These are phyloP conservation scores for Pseudocercospora cruenta DNA, from an alignment of 2,329 filamentous ascomycete species.

Conservation along the genomic window DNA sequence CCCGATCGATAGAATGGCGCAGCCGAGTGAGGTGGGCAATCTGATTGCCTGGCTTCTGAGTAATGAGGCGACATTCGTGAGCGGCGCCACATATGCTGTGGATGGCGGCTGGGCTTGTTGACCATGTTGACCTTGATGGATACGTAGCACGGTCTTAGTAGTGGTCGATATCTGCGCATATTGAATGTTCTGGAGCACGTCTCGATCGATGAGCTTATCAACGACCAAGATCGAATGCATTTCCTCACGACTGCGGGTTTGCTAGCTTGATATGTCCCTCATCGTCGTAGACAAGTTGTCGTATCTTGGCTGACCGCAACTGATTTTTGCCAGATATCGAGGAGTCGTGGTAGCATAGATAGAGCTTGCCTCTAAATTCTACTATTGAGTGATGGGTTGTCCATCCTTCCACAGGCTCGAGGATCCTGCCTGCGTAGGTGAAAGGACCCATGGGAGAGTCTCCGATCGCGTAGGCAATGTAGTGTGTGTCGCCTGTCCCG, in stretches of 20 bases:
- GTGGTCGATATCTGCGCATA: not conserved
- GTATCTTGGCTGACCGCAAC: conserved; percentile 72
- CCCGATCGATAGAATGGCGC: conserved; percentile 31
- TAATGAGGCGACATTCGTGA: conserved; percentile 52
- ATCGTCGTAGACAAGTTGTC: conserved; percentile 72
- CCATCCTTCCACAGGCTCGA: conserved; percentile 79
- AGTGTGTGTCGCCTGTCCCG: conserved; percentile 78
- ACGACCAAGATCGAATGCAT: not conserved
- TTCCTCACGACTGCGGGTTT: conserved; percentile 25
- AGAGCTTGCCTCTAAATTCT: conserved; percentile 73
- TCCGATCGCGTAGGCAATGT: conserved; percentile 69
- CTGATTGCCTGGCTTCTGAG: conserved; percentile 55
- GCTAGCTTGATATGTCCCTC: conserved; percentile 62
- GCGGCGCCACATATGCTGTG: conserved; percentile 51
- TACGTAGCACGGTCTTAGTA: not conserved
- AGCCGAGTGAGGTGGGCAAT: conserved; percentile 30
- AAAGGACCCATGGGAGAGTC: conserved; percentile 71
- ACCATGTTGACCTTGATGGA: not conserved
- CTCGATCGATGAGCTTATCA: not conserved
- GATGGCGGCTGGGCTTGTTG: conserved; percentile 47
- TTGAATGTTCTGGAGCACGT: not conserved
- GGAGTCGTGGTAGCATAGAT: conserved; percentile 76
- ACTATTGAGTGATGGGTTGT: conserved; percentile 81
- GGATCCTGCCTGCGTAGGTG: conserved; percentile 69
- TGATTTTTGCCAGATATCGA: conserved; percentile 70